Conservation (phyloP, 768 basidiomycete species). For the Trametes gibbosa region DNA sequence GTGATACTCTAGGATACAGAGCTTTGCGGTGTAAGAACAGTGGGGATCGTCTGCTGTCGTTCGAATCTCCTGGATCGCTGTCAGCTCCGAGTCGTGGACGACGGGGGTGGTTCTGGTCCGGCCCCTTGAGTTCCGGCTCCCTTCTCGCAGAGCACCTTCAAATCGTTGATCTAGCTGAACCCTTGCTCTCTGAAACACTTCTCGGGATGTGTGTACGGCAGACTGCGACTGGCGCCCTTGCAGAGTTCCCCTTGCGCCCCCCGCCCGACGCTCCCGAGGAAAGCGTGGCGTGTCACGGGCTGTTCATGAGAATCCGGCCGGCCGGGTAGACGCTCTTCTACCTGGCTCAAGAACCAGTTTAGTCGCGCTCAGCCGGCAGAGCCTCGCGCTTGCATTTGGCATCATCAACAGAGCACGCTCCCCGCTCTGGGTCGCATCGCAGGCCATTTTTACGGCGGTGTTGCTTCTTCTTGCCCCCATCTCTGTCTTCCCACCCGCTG, state of each 20-base stretch:
- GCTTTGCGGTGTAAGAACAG: neutral
- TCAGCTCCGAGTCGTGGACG: neutral
- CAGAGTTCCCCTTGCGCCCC: neutral
- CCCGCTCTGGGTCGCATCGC: neutral
- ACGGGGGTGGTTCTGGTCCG: neutral
- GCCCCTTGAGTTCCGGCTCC: neutral
- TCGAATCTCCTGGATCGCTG: neutral
- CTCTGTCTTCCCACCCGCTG: neutral
- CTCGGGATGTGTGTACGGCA: neutral
- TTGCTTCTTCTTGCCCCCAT: neutral
- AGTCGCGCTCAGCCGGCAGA: conserved; percentile 8
- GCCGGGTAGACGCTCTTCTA: neutral
- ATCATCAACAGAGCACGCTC: conserved; percentile 1
- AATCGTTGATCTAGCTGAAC: neutral
- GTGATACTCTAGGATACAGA: neutral
- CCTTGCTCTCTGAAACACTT: neutral
- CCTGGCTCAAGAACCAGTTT: conserved; percentile 2
- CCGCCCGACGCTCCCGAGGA: neutral
- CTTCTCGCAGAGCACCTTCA: neutral
- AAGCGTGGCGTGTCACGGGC: no score
- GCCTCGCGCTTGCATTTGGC: conserved; percentile 5
- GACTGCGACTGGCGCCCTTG: neutral
- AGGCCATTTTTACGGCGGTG: neutral
- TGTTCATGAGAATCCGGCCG: neutral
- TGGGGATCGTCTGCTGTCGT: neutral